Evolutionary conservation across 2,329 filamentous ascomycete genomes (phyloP), one percentile per base, ranked within the genome.

Genomic region (Penicillium polonicum): DNA sequence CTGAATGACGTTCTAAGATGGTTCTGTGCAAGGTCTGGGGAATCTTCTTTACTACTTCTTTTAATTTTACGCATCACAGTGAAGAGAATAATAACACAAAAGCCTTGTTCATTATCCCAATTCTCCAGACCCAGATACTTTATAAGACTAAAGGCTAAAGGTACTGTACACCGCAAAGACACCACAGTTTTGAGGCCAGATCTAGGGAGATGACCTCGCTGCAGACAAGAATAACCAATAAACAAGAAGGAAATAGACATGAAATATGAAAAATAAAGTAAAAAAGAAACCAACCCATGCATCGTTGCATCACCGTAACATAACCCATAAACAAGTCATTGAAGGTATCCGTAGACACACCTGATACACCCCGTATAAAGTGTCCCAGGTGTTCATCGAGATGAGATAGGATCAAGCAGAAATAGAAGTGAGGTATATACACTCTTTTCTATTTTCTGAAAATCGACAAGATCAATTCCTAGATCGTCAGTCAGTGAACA

Each of bases 91-190:
- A 19, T 10, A 23, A 31, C 50, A 27, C 29, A 35, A 42, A 27
- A 45, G 29, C 17, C 29, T 36, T 29, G 12, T 51, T 52, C 17
- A 48, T 57, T 53, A 42, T 62, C 53, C 58, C 57, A 57, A 42
- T 58, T 59, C 57, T 55, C 57, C 57, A 44, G 48, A 52, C 38
- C 43, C 60, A 55, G 56, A 49, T 59, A 57, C 57, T 63, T 63
- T 60, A 25, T 43, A 43, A 44, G 25, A 31, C 19, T 25, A 54
- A 25, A 48, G 36, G 55, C 55, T 39, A 58, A 55, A 60, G 39
- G 55, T 65, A 67, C 59, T 60, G 52, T 68, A 65, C 62, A 68
- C 57, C 35, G 48, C 51, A 48, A 59, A 60, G 55, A 61, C 54
- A 60, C 53, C 59, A 55, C 50, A 41, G 50, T 23, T 49, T 49